A percentile compares a stretch with the other conserved stretches of the same genome.
Evolutionary conservation across 2,329 filamentous ascomycete species (phyloP).

Genomic region (Arthrobotrys megalospora): DNA sequence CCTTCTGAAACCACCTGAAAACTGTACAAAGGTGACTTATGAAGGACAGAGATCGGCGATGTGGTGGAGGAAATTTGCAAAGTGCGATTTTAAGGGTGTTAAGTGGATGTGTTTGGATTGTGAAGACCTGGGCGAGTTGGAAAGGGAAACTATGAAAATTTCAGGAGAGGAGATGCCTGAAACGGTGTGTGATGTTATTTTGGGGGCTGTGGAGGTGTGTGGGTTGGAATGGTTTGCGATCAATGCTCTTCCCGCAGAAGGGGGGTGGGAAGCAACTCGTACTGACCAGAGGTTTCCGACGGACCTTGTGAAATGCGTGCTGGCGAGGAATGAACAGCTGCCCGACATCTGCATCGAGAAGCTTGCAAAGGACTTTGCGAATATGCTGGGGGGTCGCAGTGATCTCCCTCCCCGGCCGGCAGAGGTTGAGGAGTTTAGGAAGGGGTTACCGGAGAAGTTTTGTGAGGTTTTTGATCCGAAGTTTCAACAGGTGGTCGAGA

Average conservation of each 20-base stretch:
- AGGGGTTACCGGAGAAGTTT: not conserved
- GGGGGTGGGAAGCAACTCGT: too few species aligned
- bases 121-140: not conserved
- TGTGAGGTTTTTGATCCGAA: not conserved
- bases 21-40: not conserved
- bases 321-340: not conserved
- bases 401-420: not conserved
- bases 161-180: not conserved
- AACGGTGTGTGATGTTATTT: not conserved
- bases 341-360: not conserved
- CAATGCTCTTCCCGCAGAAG: too few species aligned
- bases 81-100: not conserved
- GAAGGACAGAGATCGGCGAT: not conserved
- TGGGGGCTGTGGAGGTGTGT: not conserved
- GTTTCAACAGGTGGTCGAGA: not conserved
- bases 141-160: not conserved
- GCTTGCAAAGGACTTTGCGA: not conserved
- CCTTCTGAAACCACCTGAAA: conserved; percentile 10
- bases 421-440: not conserved
- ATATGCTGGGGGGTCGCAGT: not conserved
- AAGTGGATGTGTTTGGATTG: not conserved
- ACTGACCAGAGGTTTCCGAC: not conserved
- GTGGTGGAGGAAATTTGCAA: conserved; percentile 20
- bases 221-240: conserved; percentile 1
- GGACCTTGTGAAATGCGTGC: not conserved